phyloP scores from a whole-genome alignment of 208 protist genomes.

The Herpetomonas tarakana region DNA sequence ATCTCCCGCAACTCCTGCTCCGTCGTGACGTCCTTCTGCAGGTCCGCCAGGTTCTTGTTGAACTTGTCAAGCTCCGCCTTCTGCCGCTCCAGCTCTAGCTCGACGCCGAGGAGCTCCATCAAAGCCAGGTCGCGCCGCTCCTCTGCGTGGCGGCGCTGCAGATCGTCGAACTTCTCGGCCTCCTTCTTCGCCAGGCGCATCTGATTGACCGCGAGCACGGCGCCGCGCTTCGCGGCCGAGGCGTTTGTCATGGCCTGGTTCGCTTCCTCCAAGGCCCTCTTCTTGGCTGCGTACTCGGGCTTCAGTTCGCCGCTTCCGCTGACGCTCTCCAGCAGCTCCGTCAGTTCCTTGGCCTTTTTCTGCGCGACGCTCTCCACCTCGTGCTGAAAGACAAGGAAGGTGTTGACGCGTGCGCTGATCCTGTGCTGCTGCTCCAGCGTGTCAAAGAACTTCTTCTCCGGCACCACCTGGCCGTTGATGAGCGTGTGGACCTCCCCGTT shows the following conservation, averaged over 20 bases:
- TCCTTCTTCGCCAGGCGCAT: constrained; percentile 96
- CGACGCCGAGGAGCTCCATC: constrained; percentile 90
- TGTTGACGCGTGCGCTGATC: constrained; percentile 89
- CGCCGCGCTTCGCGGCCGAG: constrained; percentile 87
- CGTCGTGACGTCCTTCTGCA: constrained; percentile 69
- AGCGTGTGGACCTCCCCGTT: constrained; percentile 55
- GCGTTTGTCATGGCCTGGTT: constrained; percentile 77
- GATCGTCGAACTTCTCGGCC: constrained; percentile 86
- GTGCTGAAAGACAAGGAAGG: constrained; percentile 97
- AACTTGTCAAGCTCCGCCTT: constrained; percentile 61
- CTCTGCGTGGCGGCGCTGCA: constrained; percentile 36
- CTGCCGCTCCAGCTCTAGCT: constrained; percentile 67
- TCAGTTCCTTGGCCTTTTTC: constrained; percentile 95
- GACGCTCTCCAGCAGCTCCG: constrained; percentile 95
- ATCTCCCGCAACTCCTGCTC: constrained; percentile 76
- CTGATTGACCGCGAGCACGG: constrained; percentile 91
- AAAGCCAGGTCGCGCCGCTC: constrained; percentile 74
- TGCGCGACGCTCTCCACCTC: constrained; percentile 95
- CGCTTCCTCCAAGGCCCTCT: constrained; percentile 61
- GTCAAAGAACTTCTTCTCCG: constrained; percentile 79
- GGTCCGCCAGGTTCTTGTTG: constrained; percentile 38
- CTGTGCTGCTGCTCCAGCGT: constrained; percentile 58
- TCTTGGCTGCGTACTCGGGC: constrained; percentile 90
- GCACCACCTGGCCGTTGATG: constrained; percentile 79
- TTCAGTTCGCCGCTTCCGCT: constrained; percentile 92